Evolutionary conservation across 2,329 filamentous ascomycete genomes (phyloP).

Genomic region (Podosphaera xanthii): DNA sequence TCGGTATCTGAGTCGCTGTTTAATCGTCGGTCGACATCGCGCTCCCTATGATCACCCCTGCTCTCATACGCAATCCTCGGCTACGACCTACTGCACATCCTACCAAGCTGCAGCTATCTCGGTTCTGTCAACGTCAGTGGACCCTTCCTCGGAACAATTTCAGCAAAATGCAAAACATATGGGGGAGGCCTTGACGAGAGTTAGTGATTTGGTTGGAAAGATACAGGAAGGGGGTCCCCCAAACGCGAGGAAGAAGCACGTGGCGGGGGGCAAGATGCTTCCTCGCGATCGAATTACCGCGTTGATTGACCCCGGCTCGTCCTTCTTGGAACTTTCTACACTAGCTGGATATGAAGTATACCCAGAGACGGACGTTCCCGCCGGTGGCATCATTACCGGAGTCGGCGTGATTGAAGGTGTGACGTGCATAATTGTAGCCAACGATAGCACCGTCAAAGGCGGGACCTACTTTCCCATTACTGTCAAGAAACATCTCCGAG

Average conservation of each 20-base stretch:
- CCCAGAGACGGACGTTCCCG: constrained; percentile 64
- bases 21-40: neutral
- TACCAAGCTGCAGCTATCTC: constrained; percentile 71
- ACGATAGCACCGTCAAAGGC: constrained; percentile 92
- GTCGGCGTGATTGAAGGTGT: constrained; percentile 80
- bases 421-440: constrained; percentile 78
- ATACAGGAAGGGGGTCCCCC: constrained; percentile 56
- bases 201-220: constrained; percentile 46
- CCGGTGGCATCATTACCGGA: constrained; percentile 79
- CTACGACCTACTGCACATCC: constrained; percentile 58
- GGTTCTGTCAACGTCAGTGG: constrained; percentile 51
- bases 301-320: constrained; percentile 69
- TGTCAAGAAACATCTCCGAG: constrained; percentile 88
- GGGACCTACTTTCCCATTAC: constrained; percentile 95
- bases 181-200: constrained; percentile 43
- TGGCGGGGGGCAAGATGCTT: constrained; percentile 80
- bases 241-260: constrained; percentile 71
- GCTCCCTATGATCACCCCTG: constrained; percentile 1
- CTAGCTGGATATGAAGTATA: constrained; percentile 75
- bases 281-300: constrained; percentile 73
- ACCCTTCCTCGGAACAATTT: constrained; percentile 56
- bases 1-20: neutral
- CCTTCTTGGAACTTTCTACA: constrained; percentile 84
- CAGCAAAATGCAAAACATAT: constrained; percentile 61
- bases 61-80: constrained; percentile 10